These are phyloP conservation scores for Neostapfia colusana DNA, from an alignment of 176 grass and related monocot species.

Conservation along the genomic window DNA sequence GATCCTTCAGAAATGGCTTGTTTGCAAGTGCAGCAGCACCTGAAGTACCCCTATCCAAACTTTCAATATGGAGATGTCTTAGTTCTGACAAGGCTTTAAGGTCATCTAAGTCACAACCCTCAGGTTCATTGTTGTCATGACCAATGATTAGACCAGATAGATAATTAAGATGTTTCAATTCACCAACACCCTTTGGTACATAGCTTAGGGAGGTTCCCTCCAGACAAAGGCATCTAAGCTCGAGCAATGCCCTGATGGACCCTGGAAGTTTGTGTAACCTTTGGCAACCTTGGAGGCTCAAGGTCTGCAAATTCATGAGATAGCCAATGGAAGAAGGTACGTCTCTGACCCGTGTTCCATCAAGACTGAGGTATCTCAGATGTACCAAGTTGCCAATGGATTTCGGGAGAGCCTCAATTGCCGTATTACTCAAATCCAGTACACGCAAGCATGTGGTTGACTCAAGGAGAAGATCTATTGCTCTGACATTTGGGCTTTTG, in stretches of 20 bases:
- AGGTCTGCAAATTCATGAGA: conserved; percentile 73
- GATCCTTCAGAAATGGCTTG: conserved; percentile 64
- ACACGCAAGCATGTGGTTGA: conserved; percentile 53
- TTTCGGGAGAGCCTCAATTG: conserved; percentile 56
- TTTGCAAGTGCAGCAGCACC: conserved; percentile 53
- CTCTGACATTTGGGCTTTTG: conserved; percentile 52
- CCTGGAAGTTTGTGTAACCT: conserved; percentile 63
- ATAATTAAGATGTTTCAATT: conserved; percentile 64
- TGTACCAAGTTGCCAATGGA: conserved; percentile 64
- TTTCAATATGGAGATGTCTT: conserved; percentile 60
- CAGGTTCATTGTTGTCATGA: conserved; percentile 36
- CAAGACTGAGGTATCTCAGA: conserved; percentile 81
- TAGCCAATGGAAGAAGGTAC: conserved; percentile 69
- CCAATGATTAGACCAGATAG: conserved; percentile 68
- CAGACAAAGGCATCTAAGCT: conserved; percentile 64
- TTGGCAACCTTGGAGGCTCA: conserved; percentile 60
- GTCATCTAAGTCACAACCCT: conserved; percentile 68
- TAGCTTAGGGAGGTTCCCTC: conserved; percentile 57
- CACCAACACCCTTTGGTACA: conserved; percentile 64
- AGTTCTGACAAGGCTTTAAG: conserved; percentile 60
- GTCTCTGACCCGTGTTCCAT: conserved; percentile 57
- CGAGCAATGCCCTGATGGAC: conserved; percentile 55
- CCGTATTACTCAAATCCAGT: conserved; percentile 58
- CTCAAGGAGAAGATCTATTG: conserved; percentile 53
- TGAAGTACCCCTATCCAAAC: conserved; percentile 61